Percentiles rank a stretch among this genome's conserved stretches.
These are phyloP conservation scores for Hypsizygus marmoreus DNA, from an alignment of 768 basidiomycete species.

Conservation along the genomic window DNA sequence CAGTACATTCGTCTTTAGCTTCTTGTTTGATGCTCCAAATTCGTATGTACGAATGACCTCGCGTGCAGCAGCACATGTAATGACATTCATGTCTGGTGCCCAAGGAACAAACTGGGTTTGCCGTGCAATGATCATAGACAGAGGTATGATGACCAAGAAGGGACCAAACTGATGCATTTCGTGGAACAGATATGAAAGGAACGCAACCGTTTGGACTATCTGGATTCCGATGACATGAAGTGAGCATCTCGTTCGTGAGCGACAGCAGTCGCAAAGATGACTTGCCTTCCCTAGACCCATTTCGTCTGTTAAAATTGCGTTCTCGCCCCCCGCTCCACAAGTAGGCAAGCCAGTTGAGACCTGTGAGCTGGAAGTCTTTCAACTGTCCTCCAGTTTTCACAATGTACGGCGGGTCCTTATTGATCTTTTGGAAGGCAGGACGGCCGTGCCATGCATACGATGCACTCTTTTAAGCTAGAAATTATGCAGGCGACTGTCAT, in stretches of 20 bases:
- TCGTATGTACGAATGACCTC: slow-evolving; percentile 90
- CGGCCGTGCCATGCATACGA: slow-evolving; percentile 64
- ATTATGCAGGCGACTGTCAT: too few relatives aligned
- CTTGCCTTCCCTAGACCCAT: slow-evolving; percentile 95
- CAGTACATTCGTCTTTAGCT: slow-evolving; percentile 93
- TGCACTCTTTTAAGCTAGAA: slow-evolving; percentile 80
- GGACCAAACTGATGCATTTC: slow-evolving; percentile 90
- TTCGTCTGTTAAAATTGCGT: slow-evolving; percentile 96
- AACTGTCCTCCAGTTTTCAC: slow-evolving; percentile 72
- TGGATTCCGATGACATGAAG: slow-evolving; percentile 26
- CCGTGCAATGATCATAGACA: slow-evolving; percentile 98
- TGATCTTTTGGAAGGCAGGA: slow-evolving; percentile 80
- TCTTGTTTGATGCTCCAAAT: slow-evolving; percentile 82
- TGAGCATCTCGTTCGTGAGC: not conserved
- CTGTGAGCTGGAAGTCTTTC: slow-evolving; percentile 97
- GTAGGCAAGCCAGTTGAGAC: slow-evolving; percentile 96
- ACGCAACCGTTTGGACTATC: slow-evolving; percentile 94
- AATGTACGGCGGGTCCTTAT: slow-evolving; percentile 86
- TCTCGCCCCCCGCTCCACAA: slow-evolving; percentile 91
- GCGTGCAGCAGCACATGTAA: slow-evolving; percentile 86
- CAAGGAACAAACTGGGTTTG: slow-evolving; percentile 92
- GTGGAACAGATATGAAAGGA: slow-evolving; percentile 93
- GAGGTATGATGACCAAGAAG: slow-evolving; percentile 94
- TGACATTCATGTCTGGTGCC: slow-evolving; percentile 95
- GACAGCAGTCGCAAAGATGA: too few relatives aligned